Conservation (phyloP, 2,329 filamentous ascomycete species). For the Colletotrichum tamarilloi region DNA sequence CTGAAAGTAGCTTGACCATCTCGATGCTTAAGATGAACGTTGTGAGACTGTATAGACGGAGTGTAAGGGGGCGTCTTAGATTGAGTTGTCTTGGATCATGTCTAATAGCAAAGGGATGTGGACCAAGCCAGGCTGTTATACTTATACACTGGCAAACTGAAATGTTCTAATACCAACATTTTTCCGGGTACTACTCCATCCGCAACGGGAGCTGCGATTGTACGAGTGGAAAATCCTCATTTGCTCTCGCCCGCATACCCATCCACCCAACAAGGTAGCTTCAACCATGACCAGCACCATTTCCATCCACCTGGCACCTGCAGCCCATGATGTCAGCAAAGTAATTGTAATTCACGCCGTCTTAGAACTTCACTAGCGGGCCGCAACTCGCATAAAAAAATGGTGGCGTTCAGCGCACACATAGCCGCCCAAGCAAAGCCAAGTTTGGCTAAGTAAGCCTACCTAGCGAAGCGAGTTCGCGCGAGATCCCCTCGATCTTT, state of each 20-base stretch:
- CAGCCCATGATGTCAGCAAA: not conserved
- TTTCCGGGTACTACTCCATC: not conserved
- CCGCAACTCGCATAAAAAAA: not conserved
- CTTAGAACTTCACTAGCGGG: not conserved
- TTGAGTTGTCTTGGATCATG: not conserved
- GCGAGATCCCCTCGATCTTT: not conserved
- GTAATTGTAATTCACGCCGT: not conserved
- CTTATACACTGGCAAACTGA: not conserved
- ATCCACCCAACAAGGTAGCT: not conserved
- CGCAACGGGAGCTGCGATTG: not conserved
- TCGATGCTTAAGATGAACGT: not conserved
- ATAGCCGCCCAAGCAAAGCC: too few relatives aligned
- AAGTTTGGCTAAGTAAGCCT: not conserved
- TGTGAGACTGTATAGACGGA: not conserved
- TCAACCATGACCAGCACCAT: not conserved
- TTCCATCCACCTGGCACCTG: not conserved
- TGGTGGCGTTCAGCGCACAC: not conserved
- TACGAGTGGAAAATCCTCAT: not conserved
- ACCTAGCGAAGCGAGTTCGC: not conserved
- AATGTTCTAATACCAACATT: not conserved
- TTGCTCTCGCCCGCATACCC: not conserved
- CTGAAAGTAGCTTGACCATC: conserved; percentile 39
- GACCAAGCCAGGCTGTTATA: not conserved
- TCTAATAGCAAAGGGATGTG: not conserved
- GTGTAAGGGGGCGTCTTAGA: not conserved